These are phyloP conservation scores for Coniochaeta hoffmannii DNA, from an alignment of 2,329 filamentous ascomycete species.

Conservation along the genomic window DNA sequence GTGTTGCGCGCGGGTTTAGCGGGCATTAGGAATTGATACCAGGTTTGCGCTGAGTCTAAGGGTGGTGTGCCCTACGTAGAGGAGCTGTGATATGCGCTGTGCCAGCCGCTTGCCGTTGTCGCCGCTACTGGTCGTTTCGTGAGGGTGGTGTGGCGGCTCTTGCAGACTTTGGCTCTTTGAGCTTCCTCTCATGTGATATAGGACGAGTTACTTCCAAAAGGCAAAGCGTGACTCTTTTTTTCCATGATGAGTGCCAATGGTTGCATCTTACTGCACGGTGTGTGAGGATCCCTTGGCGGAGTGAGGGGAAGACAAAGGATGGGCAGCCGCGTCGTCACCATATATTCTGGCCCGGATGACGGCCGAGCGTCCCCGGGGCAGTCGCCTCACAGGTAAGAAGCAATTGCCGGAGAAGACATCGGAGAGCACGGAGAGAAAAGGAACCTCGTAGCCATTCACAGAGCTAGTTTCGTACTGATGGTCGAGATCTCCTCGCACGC, in stretches of 20 bases:
- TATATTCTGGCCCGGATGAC: background rate
- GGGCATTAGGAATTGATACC: background rate
- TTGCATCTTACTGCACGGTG: background rate
- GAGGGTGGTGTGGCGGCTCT: background rate
- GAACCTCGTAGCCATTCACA: background rate
- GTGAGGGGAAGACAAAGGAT: background rate
- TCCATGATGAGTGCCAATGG: background rate
- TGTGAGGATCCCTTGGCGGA: background rate
- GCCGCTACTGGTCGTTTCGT: background rate
- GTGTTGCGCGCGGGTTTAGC: background rate
- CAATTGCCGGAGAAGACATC: no score
- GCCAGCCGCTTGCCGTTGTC: background rate
- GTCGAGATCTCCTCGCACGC: background rate
- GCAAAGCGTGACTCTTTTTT: background rate
- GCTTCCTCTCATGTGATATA: background rate
- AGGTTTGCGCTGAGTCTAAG: background rate
- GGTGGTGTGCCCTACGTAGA: background rate
- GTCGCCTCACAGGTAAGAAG: no score
- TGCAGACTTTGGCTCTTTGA: background rate
- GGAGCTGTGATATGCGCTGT: no score
- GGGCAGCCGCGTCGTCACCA: background rate
- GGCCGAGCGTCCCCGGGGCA: no score
- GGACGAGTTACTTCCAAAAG: background rate
- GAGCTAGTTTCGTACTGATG: no score
- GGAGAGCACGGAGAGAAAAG: no score